Percentiles rank a stretch among this genome's conserved stretches.
These are phyloP conservation scores for Hypomyces perniciosus DNA, from an alignment of 2,329 filamentous ascomycete genomes.

Conservation along the genomic window DNA sequence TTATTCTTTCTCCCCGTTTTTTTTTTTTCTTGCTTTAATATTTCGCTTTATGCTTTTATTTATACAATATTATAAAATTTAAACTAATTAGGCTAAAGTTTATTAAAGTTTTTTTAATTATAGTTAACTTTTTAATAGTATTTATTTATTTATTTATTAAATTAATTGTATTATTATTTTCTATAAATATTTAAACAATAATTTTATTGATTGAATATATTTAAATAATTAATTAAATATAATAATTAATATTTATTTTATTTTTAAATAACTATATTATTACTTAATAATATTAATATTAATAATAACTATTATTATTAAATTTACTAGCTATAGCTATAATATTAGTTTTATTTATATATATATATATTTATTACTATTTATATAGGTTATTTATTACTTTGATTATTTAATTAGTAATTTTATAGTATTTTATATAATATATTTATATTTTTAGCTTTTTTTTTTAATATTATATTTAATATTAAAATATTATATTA, in stretches of 20 bases:
- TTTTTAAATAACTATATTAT: neutral
- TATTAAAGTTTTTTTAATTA: neutral
- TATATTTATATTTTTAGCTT: too few species aligned
- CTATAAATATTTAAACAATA: neutral
- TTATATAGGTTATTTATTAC: too few species aligned
- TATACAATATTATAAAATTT: neutral
- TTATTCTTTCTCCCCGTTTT: too few species aligned
- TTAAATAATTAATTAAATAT: neutral
- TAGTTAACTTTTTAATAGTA: neutral
- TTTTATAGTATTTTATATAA: too few species aligned
- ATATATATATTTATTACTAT: too few species aligned
- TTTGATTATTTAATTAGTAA: too few species aligned
- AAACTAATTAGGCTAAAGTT: neutral
- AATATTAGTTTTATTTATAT: too few species aligned
- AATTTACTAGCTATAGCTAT: too few species aligned
- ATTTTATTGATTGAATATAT: neutral
- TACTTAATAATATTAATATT: too few species aligned
- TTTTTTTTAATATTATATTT: neutral
- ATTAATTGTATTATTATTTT: neutral
- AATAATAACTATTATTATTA: too few species aligned
- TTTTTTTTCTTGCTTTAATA: too few species aligned
- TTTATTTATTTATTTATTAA: neutral
- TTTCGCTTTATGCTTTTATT: neutral
- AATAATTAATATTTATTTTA: conserved; percentile 1
- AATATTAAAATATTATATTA: neutral